Conservation (phyloP, 1,284 basidiomycete species). For the Ustilago trichophora region DNA sequence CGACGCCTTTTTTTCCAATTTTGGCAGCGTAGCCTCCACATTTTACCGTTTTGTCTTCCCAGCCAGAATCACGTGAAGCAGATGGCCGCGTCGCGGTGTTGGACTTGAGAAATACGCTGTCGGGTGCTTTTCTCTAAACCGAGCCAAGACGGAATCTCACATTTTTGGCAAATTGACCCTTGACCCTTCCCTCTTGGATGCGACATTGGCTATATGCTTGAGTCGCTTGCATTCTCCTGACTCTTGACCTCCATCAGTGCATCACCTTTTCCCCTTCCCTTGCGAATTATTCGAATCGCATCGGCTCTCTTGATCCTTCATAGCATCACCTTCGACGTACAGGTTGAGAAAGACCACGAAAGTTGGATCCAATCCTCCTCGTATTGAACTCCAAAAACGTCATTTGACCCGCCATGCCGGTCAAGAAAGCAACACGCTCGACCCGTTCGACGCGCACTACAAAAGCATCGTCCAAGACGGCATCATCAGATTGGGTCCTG, state of each 20-base stretch:
- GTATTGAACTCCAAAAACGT: too few species aligned
- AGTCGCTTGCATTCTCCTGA: too few species aligned
- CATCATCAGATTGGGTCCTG: conserved; percentile 23
- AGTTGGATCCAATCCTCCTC: too few species aligned
- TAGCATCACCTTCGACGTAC: too few species aligned
- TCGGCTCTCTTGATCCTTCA: too few species aligned
- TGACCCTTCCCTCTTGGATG: too few species aligned
- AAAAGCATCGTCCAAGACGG: conserved; percentile 24
- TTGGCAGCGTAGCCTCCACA: conserved; percentile 21
- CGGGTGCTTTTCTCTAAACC: background rate
- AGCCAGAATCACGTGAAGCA: conserved; percentile 35
- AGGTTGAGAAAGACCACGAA: too few species aligned
- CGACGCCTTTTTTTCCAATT: conserved; percentile 3
- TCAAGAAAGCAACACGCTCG: conserved; percentile 32
- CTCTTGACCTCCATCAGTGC: too few species aligned
- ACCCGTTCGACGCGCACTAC: conserved; percentile 30
- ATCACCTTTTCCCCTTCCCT: too few species aligned
- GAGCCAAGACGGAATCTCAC: conserved; percentile 11
- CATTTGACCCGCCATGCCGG: conserved; percentile 23
- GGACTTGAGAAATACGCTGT: conserved; percentile 10
- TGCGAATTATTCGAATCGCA: too few species aligned
- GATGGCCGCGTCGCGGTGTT: conserved; percentile 46
- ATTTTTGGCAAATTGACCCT: background rate
- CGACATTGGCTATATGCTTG: too few species aligned
- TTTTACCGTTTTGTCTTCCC: too few species aligned